These are phyloP conservation scores for Penstemon barbatus DNA, from an alignment of 257 asterid genomes.

Conservation along the genomic window DNA sequence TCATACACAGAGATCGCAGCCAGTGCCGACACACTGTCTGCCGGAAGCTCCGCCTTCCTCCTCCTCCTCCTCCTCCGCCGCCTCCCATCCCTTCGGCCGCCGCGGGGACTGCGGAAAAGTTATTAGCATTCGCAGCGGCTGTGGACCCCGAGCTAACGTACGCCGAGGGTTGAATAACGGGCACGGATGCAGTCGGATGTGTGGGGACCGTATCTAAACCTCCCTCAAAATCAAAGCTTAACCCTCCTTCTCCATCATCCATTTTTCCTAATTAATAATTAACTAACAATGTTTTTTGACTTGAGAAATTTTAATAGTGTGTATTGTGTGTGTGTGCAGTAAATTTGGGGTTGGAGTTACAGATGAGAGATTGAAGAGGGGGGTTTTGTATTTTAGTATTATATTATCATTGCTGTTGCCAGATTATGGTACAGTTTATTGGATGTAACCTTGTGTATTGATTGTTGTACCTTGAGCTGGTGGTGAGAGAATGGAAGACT, in stretches of 20 bases:
- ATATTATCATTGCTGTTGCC: too few species aligned
- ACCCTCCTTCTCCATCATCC: slow-evolving; percentile 94
- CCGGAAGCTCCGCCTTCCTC: slow-evolving; percentile 69
- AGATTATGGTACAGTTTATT: too few species aligned
- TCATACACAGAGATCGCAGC: slow-evolving; percentile 85
- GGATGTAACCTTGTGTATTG: too few species aligned
- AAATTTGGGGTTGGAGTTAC: too few species aligned
- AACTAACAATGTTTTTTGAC: too few species aligned
- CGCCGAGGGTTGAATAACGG: slow-evolving; percentile 51
- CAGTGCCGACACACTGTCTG: slow-evolving; percentile 94
- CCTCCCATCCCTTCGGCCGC: slow-evolving; percentile 33
- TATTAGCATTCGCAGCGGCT: slow-evolving; percentile 32
- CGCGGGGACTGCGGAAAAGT: slow-evolving; percentile 30
- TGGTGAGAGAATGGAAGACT: too few species aligned
- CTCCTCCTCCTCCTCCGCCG: slow-evolving; percentile 28
- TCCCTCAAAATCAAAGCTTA: slow-evolving; percentile 92
- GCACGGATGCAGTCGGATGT: slow-evolving; percentile 76
- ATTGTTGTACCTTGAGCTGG: too few species aligned
- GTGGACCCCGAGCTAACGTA: slow-evolving; percentile 36
- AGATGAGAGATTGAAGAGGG: too few species aligned
- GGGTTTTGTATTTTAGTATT: too few species aligned
- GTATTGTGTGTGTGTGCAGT: too few species aligned
- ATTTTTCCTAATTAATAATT: slow-evolving; percentile 25
- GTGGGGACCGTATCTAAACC: slow-evolving; percentile 59
- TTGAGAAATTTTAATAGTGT: too few species aligned